Evolutionary conservation across 2,329 filamentous ascomycete genomes (phyloP), one percentile per base, ranked within the genome.

Genomic region (Arthrobotrys pseudoclavata): DNA sequence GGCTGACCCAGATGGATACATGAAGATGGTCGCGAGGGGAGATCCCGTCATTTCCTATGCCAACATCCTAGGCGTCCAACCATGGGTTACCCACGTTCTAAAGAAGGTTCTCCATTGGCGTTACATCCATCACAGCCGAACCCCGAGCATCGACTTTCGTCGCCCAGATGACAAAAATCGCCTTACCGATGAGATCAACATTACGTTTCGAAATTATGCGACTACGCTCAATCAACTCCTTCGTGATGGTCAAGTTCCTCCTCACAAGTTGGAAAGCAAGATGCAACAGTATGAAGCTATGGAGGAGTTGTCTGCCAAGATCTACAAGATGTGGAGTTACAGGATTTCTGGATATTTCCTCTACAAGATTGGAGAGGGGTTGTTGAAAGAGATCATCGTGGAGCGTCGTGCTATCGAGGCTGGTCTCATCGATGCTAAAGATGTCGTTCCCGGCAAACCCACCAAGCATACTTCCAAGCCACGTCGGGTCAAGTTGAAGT

Each of bases 181-280:
- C n/a, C 42, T 76, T 1, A 29, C 50, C 1, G 72, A 76, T 29
- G 66, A 76, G 47, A 47, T 76, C 40, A 76, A 76, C 20, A 76
- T 76, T 15, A 48, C 53, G 3, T 34, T 76, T 13, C 48, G 72
- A 31, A 61, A 61, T 20, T 67, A 70, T 15, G 72, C 66, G 2
- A 66, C 72, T 1, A 7, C 1, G 2, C 20, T 76, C 50, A 47
- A 53, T 3, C 15, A 61, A 1, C 29, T 13, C 12, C 24, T 76
- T 7, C 40, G 34, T 6, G 13, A 15, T 0, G 66, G 42, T 2
- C 13, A 22, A 22, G 12, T 60, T 5, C 29, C 22, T 2, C 37
- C 50, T 12, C 31, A 26, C 3, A 12, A 22, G 4, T 9, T 60
- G 37, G 26, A 50, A 10, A 10, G 24, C 7, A 70, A 50, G 40